Percentiles rank a stretch among this genome's conserved stretches.
These are phyloP conservation scores for Globisporangium emineosum DNA, from an alignment of 352 stramenopile genomes.

Conservation along the genomic window DNA sequence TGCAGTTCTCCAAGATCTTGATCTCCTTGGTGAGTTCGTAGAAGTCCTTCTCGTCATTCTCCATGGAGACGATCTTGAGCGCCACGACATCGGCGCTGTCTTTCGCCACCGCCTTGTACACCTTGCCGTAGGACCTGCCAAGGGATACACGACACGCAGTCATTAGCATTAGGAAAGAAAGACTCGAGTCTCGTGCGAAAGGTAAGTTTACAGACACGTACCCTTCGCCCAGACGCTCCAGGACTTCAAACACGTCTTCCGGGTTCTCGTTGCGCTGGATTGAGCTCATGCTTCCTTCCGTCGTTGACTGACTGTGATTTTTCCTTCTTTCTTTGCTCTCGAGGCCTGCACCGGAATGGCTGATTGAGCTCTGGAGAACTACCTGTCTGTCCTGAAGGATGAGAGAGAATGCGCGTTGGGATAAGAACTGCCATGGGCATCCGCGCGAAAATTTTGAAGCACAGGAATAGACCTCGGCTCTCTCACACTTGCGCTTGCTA, in stretches of 20 bases:
- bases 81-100: slow-evolving; percentile 60
- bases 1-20: slow-evolving; percentile 74
- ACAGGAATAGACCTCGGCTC: neutral
- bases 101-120: slow-evolving; percentile 78
- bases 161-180: neutral
- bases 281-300: slow-evolving; percentile 39
- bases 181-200: neutral
- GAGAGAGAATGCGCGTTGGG: neutral
- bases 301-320: neutral
- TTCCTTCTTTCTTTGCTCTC: neutral
- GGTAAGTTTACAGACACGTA: slow-evolving; percentile 11
- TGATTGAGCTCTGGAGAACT: neutral
- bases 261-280: slow-evolving; percentile 69
- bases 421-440: slow-evolving; percentile 1
- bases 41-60: slow-evolving; percentile 62
- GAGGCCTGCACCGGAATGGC: slow-evolving; percentile 4
- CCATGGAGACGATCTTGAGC: slow-evolving; percentile 84
- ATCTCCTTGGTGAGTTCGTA: slow-evolving; percentile 84
- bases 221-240: slow-evolving; percentile 78
- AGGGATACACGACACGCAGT: neutral
- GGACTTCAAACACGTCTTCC: slow-evolving; percentile 68
- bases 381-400: neutral
- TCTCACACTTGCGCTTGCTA: neutral
- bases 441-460: neutral
- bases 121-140: slow-evolving; percentile 76